Evolutionary conservation across 495 filamentous ascomycete species (phyloP), one percentile per base, ranked within the genome.

Genomic region (Hypoxylon perforatum): DNA sequence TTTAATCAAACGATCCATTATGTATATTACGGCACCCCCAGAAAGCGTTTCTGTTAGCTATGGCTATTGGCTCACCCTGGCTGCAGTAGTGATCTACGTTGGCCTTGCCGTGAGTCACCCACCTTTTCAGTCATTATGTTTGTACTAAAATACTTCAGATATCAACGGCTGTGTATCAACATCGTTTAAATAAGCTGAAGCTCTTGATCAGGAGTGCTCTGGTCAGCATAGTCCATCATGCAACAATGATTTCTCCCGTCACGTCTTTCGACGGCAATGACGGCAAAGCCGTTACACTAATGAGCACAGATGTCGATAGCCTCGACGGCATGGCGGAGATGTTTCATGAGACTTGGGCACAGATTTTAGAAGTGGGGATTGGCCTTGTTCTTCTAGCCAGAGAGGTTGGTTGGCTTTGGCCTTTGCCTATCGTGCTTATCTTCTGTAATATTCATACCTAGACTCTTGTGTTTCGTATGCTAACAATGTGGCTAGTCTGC

Each of bases 121-220:
- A n/a, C n/a, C n/a, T n/a, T n/a, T n/a, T n/a, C n/a, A n/a, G n/a
- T n/a, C n/a, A n/a, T 0, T 4, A 2, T 1, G 0, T 18, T 22
- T n/a, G n/a, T n/a, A n/a, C 14, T 15, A n/a, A 21, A 14, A 14
- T 11, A 10, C 0, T 21, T 42, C 35, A 82, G 78, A 33, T 90
- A 28, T 84, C 85, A 0, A 85, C 76, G 0, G 79, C 78, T 0
- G 72, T 77, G 44, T 88, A 91, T 60, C 82, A 86, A 38, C 83
- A 90, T 61, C 65, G 76, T 11, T 76, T 85, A 0, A 88, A 89
- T 61, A 83, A 82, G 3, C 75, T 84, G 4, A 83, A 86, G 30
- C 81, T 85, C 10, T 87, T 90, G 84, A 78, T 84, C 11, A 78
- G 86, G 36, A 86, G 84, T 11, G 80, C 81, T 3, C 76, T 92